Base-by-base conservation (phyloP, 345 rosid genomes). In the Pistacia integerrima region DNA sequence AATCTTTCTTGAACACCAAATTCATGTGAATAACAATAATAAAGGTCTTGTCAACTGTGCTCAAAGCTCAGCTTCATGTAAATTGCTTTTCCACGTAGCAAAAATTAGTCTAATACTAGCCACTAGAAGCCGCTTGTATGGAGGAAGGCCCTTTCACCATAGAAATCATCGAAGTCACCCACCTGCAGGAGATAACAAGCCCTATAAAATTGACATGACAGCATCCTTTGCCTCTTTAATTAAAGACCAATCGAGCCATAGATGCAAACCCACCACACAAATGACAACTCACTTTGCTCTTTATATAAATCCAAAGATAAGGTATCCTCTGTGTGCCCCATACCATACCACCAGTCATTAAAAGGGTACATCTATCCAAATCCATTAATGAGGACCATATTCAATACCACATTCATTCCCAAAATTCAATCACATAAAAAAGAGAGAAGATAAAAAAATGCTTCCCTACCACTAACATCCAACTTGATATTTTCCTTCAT, bases 341-440 rank as follows among this genome's bases (percentile, higher is more conserved):
- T 33, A 1, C 65, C 25, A 25, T 46, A 2, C 64, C 36, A 54
- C 66, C 69, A 44, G 60, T 60, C 76, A 64, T 33, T 64, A 22
- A 59, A 33, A 25, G 1, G 9, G 30, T 14, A 72, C 33, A 7
- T 14, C 35, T n/a, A 54, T 28, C n/a, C 11, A 17, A 13, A 13
- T 7, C 63, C 46, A 57, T 73, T 35, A 49, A 59, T 17, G 73
- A 60, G 77, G 73, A 22, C 74, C 73, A 64, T 28, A 49, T 77
- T 64, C 69, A 22, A 18, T 60, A 18, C 58, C 58, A 64, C 55
- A 71, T 80, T 49, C 54, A 63, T 69, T 58, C 66, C 25, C 46
- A 59, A 13, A 13, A 14, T 60, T 4, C 20, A 46, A 25, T 68
- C 67, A 38, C 65, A 46, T 13, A 4, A 11, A 49, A n/a, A 18